Base-by-base conservation (phyloP, 2,329 filamentous ascomycete species). In the Lasiodiplodia sp. region DNA sequence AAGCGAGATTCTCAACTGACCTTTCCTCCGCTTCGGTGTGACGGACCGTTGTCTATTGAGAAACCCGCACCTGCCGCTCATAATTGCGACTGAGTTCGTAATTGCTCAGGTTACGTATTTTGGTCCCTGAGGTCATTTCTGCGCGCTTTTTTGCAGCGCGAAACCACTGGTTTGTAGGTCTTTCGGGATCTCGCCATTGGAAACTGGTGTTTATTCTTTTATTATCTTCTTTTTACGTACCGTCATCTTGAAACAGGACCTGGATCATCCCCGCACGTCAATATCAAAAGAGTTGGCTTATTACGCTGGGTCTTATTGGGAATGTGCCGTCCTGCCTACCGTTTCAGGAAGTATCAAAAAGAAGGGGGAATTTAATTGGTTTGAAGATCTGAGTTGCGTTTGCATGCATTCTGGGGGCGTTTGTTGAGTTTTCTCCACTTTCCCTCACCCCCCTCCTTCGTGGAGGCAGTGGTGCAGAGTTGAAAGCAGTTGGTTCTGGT, bases 71-170 rank as follows among this genome's bases (percentile, higher is more conserved):
- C 16, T 28, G 58, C 56, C 53, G 34, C 23, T 56, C 51, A 44
- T 28, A 23, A 75, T 75, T 78, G 78, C 71, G 73, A 77, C 71
- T 25, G 76, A 79, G 60, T 78, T 71, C 77, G 78, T 80, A 81
- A 81, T 78, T 76, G 78, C 79, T 80, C 78, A 79, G 78, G 76
- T 78, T 77, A 75, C 78, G 78, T 77, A 78, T 71, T 69, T 74
- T 79, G 78, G 73, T 73, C 72, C 71, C 74, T 79, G 78, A 68
- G 78, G 78, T 78, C 74, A 69, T 73, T 62, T 58, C 57, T 62
- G 31, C 38, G 51, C 63, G 37, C 63, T 47, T 14, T 23, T n/a
- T 40, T 21, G 63, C 51, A 11, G 74, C 74, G 75, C 73, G 73
- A 76, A 74, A 75, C 74, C 74, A 75, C 70, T 73, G 75, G 76